phyloP scores from a whole-genome alignment of 2,329 filamentous ascomycete species.

The Cercospora sp. region DNA sequence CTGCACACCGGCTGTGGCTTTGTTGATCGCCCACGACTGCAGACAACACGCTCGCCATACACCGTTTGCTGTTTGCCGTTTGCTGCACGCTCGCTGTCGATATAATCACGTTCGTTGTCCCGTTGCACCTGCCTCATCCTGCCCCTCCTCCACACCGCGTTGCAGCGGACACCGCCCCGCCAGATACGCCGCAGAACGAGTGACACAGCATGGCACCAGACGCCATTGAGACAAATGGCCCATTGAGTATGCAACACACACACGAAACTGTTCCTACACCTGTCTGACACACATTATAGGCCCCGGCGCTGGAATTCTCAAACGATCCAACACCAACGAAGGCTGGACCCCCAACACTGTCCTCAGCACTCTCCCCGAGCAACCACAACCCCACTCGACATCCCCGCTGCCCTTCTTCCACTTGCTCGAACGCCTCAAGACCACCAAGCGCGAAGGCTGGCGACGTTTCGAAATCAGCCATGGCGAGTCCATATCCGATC shows the following conservation, averaged over 20 bases:
- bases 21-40: background rate
- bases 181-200: background rate
- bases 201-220: constrained; percentile 33
- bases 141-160: background rate
- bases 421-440: constrained; percentile 89
- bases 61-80: background rate
- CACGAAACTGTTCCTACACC: constrained; percentile 9
- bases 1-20: background rate
- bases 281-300: constrained; percentile 23
- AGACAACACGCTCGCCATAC: background rate
- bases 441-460: constrained; percentile 95
- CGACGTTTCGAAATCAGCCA: constrained; percentile 73
- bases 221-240: constrained; percentile 45
- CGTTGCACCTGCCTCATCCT: background rate
- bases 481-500: constrained; percentile 87
- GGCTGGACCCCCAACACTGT: constrained; percentile 56
- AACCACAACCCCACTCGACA: constrained; percentile 59
- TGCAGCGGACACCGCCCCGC: background rate
- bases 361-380: constrained; percentile 61
- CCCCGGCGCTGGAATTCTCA: constrained; percentile 41
- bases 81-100: background rate
- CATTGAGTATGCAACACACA: constrained; percentile 33
- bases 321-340: constrained; percentile 28
- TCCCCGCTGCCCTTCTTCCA: constrained; percentile 93
- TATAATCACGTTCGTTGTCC: background rate